These are phyloP conservation scores for Pythium dissotocum DNA, from an alignment of 352 stramenopile species.

Conservation along the genomic window DNA sequence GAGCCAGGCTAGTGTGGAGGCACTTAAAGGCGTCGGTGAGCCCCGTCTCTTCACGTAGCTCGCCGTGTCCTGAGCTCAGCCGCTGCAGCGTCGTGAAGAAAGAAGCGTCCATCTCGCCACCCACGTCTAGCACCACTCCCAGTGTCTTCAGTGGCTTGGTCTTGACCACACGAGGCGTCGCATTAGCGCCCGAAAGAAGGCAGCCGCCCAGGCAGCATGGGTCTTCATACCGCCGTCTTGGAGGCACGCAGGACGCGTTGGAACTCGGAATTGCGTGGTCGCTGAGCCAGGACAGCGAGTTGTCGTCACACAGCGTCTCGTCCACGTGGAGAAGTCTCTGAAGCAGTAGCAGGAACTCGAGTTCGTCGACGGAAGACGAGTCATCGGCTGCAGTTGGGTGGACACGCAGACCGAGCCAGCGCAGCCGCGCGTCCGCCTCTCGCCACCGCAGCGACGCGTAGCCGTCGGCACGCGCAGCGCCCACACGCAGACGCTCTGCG, in stretches of 20 bases:
- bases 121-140: conserved; percentile 17
- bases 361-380: background rate
- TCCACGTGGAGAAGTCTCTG: conserved; percentile 9
- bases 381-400: background rate
- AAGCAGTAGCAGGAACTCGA: conserved; percentile 21
- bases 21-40: conserved; percentile 17
- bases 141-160: conserved; percentile 1
- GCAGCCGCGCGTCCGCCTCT: conserved; percentile 2
- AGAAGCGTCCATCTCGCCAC: background rate
- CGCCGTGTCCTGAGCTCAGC: background rate
- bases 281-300: conserved; percentile 18
- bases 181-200: conserved; percentile 9
- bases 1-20: conserved; percentile 2
- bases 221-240: background rate
- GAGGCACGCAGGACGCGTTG: background rate
- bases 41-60: background rate
- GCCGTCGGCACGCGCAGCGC: conserved; percentile 15
- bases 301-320: background rate
- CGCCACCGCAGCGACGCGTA: conserved; percentile 23
- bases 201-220: conserved; percentile 16
- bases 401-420: conserved; percentile 18
- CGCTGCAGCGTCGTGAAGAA: conserved; percentile 11
- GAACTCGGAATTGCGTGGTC: background rate
- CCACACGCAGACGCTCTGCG: conserved; percentile 7
- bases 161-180: background rate